These are phyloP conservation scores for Lachancea quebecensis DNA, from an alignment of 805 yeast species.

Conservation along the genomic window DNA sequence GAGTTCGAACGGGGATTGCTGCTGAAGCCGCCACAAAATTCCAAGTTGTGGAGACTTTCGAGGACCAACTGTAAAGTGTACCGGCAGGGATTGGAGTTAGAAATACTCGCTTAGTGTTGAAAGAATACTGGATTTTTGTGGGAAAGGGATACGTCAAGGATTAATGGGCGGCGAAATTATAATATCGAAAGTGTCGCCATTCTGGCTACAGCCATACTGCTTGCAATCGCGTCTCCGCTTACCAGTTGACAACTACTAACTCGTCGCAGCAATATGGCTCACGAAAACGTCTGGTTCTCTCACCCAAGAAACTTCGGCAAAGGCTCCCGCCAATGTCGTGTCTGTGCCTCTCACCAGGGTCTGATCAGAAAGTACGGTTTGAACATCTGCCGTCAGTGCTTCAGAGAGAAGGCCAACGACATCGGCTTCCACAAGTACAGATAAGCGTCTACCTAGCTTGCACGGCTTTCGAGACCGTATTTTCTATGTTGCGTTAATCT, in stretches of 20 bases:
- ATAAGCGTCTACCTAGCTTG: conserved; percentile 38
- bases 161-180: too few species aligned
- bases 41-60: too few species aligned
- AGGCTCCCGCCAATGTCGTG: conserved; percentile 99
- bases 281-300: conserved; percentile 99
- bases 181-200: too few species aligned
- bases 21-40: too few species aligned
- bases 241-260: conserved; percentile 6
- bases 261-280: conserved; percentile 78
- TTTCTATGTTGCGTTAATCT: not conserved
- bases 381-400: conserved; percentile 99
- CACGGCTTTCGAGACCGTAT: not conserved
- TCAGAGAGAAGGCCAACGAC: conserved; percentile 99
- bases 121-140: too few species aligned
- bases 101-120: too few species aligned
- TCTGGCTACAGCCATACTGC: not conserved
- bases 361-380: conserved; percentile 99
- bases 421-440: conserved; percentile 99
- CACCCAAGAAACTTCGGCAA: conserved; percentile 99
- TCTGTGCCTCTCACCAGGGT: conserved; percentile 98
- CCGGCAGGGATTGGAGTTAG: too few species aligned
- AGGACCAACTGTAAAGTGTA: too few species aligned
- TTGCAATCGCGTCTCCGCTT: not conserved
- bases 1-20: too few species aligned
- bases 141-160: too few species aligned